Conservation (phyloP, 805 yeast genomes). For the Starmerella vitae region DNA sequence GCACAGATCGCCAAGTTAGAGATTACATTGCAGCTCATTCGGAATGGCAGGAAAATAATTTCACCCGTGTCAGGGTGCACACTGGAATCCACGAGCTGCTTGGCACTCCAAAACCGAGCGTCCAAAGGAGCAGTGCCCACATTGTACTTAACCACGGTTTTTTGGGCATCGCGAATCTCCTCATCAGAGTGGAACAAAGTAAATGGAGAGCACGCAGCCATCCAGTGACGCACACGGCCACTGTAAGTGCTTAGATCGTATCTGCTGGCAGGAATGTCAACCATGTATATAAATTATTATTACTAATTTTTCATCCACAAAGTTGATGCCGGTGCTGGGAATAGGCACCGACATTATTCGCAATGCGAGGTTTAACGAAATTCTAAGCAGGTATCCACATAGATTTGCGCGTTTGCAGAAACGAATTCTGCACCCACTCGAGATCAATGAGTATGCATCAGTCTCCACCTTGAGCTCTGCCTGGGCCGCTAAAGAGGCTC, state of each 20-base stretch:
- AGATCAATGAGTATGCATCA: constrained; percentile 20
- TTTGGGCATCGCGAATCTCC: constrained; percentile 52
- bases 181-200: constrained; percentile 62
- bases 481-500: constrained; percentile 69
- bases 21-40: constrained; percentile 93
- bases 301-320: too few species aligned
- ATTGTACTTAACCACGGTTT: constrained; percentile 54
- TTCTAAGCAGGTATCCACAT: constrained; percentile 31
- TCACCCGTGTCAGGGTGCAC: constrained; percentile 96
- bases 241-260: constrained; percentile 71
- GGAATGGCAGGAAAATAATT: constrained; percentile 79
- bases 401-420: constrained; percentile 31
- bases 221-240: constrained; percentile 92
- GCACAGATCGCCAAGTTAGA: constrained; percentile 89
- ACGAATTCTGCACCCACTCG: constrained; percentile 41
- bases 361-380: constrained; percentile 33
- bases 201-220: constrained; percentile 79
- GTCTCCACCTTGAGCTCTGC: constrained; percentile 36
- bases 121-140: constrained; percentile 58
- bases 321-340: constrained; percentile 30
- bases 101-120: constrained; percentile 79
- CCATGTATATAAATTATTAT: not conserved
- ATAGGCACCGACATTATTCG: constrained; percentile 47
- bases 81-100: constrained; percentile 75
- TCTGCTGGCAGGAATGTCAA: constrained; percentile 25